Conservation (phyloP, 768 basidiomycete genomes). For the Chlorophyllum brunneum region DNA sequence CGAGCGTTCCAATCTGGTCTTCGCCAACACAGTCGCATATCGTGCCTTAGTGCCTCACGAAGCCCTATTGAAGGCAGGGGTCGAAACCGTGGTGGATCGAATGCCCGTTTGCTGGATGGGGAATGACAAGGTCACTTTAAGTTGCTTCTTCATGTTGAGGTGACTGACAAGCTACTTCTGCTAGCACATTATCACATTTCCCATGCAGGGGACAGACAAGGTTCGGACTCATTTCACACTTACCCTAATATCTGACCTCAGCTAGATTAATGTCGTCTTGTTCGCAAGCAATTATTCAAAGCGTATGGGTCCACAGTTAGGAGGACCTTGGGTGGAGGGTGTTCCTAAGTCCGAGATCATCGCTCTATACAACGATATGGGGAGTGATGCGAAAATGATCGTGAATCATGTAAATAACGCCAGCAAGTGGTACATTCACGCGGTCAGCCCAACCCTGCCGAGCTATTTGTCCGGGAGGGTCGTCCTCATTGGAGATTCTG, state of each 20-base stretch:
- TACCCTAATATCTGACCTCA: neutral
- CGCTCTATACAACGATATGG: conserved; percentile 40
- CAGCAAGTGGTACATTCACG: conserved; percentile 52
- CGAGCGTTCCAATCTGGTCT: conserved; percentile 26
- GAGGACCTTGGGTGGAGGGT: conserved; percentile 38
- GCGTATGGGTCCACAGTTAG: conserved; percentile 3
- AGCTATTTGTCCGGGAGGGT: conserved; percentile 41
- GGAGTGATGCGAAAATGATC: conserved; percentile 37
- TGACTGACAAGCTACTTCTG: neutral
- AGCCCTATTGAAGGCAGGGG: conserved; percentile 35
- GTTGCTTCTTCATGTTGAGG: neutral
- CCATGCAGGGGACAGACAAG: conserved; percentile 37
- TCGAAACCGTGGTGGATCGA: conserved; percentile 33
- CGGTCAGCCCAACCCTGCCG: conserved; percentile 39
- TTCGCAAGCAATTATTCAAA: conserved; percentile 7
- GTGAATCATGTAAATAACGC: conserved; percentile 39
- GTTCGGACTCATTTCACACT: conserved; percentile 24
- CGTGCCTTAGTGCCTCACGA: conserved; percentile 42
- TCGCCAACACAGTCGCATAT: conserved; percentile 45
- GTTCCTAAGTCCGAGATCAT: conserved; percentile 40
- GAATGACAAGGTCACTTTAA: conserved; percentile 35
- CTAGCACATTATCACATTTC: conserved; percentile 52
- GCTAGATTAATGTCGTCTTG: conserved; percentile 24
- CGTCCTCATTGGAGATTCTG: conserved; percentile 52
- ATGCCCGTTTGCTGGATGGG: conserved; percentile 42